phyloP scores from a whole-genome alignment of 805 yeast genomes.

The Monosporozyma unispora region DNA sequence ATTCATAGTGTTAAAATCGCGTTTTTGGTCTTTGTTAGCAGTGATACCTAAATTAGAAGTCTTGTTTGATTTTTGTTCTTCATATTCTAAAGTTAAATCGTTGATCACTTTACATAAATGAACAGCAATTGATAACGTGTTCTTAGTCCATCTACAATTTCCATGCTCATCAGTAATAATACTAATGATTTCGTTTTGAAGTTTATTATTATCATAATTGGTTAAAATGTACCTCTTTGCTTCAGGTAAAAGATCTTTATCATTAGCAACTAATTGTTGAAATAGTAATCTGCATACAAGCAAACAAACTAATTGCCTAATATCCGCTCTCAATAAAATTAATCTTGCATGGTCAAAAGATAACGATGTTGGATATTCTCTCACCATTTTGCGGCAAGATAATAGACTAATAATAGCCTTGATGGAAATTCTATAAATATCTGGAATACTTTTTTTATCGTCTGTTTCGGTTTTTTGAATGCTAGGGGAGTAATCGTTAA shows the following conservation, averaged over 20 bases:
- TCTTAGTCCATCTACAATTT: slow-evolving; percentile 83
- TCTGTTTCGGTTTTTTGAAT: slow-evolving; percentile 6
- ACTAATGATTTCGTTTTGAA: slow-evolving; percentile 66
- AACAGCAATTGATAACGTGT: slow-evolving; percentile 60
- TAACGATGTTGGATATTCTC: slow-evolving; percentile 74
- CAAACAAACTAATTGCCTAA: slow-evolving; percentile 74
- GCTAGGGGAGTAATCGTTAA: slow-evolving; percentile 15
- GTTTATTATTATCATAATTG: slow-evolving; percentile 34
- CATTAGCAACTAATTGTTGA: slow-evolving; percentile 50
- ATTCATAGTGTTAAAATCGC: neutral
- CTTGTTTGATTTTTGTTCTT: slow-evolving; percentile 3
- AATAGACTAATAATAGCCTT: slow-evolving; percentile 53
- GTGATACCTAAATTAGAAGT: neutral
- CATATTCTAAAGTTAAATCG: slow-evolving; percentile 22
- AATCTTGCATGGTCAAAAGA: slow-evolving; percentile 79
- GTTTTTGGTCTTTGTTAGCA: slow-evolving; percentile 3
- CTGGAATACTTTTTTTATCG: slow-evolving; percentile 11
- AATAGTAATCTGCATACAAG: slow-evolving; percentile 64
- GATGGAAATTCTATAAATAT: slow-evolving; percentile 36
- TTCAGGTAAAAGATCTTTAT: slow-evolving; percentile 21
- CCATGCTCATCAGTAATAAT: slow-evolving; percentile 81
- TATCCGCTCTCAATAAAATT: slow-evolving; percentile 71
- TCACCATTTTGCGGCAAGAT: slow-evolving; percentile 71
- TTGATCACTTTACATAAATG: slow-evolving; percentile 32
- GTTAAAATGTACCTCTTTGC: slow-evolving; percentile 31